These are phyloP conservation scores for Tolypocladium endophyticum DNA, from an alignment of 2,329 filamentous ascomycete species.

Conservation along the genomic window DNA sequence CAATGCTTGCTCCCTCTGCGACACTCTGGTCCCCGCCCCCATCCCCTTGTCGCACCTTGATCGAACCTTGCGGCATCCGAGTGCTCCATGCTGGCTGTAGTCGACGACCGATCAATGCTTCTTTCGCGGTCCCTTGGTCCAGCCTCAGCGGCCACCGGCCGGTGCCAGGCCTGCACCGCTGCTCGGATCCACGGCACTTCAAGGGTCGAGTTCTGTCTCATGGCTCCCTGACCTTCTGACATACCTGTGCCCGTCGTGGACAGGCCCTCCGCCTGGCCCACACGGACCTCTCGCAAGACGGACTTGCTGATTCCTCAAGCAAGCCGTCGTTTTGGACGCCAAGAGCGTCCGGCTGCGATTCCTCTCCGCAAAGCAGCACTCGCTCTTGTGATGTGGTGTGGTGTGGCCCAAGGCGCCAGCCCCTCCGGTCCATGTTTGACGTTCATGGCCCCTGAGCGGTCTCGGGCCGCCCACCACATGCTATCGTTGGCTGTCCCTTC, in stretches of 20 bases:
- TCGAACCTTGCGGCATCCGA: not conserved
- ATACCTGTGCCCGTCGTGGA: not conserved
- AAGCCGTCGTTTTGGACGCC: not conserved
- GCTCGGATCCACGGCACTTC: not conserved
- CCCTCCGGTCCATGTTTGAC: not conserved
- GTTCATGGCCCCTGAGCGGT: not conserved
- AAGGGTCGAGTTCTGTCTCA: not conserved
- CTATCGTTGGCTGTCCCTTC: not conserved
- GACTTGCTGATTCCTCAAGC: not conserved
- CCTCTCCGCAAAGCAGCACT: not conserved
- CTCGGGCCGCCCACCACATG: not conserved
- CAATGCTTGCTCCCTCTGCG: not conserved
- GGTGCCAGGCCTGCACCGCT: not conserved
- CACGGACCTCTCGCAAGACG: not conserved
- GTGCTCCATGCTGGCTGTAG: not conserved
- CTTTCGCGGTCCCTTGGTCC: not conserved
- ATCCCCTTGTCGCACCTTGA: not conserved
- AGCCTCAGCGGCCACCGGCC: not conserved
- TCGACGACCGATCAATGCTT: not conserved
- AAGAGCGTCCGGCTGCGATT: not conserved
- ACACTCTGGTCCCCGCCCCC: not conserved
- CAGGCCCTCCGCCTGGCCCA: not conserved
- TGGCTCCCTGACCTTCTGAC: not conserved
- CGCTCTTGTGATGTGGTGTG: not conserved
- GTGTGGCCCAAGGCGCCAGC: not conserved